Evolutionary conservation across 371 early-diverging fungal species (phyloP).

Genomic region (Basidiobolus meristosporus): DNA sequence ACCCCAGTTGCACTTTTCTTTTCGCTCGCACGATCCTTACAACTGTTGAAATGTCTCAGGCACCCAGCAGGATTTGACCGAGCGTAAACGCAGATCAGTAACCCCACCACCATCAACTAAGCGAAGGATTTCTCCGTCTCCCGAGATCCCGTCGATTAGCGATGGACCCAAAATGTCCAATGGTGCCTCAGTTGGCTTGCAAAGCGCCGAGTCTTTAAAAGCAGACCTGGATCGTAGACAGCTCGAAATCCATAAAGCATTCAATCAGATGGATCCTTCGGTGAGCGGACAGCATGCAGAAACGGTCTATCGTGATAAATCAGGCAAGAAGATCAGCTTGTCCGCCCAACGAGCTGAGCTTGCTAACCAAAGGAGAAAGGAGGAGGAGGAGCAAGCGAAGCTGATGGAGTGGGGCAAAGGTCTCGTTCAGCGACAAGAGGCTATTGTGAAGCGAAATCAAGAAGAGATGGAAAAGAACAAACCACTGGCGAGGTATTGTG

Average conservation of each 20-base stretch:
- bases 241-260: constrained; percentile 8
- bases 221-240: constrained; percentile 16
- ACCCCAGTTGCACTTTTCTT: background rate
- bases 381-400: constrained; percentile 38
- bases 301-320: constrained; percentile 57
- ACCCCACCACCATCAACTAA: background rate
- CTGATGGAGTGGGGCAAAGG: constrained; percentile 65
- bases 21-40: background rate
- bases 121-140: background rate
- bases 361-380: constrained; percentile 22
- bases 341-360: constrained; percentile 39
- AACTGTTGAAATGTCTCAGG: background rate
- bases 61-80: background rate
- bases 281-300: constrained; percentile 25
- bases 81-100: background rate
- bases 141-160: background rate
- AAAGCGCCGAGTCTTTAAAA: constrained; percentile 21
- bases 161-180: constrained; percentile 19
- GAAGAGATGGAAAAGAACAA: constrained; percentile 32
- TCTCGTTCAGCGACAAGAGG: constrained; percentile 37
- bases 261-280: constrained; percentile 14
- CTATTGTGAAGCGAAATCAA: constrained; percentile 17
- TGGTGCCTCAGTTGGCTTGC: constrained; percentile 29
- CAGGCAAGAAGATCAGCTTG: constrained; percentile 49
- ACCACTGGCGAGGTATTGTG: constrained; percentile 32